Conservation (phyloP, 768 basidiomycete genomes). For the Clitopilus hobsonii region DNA sequence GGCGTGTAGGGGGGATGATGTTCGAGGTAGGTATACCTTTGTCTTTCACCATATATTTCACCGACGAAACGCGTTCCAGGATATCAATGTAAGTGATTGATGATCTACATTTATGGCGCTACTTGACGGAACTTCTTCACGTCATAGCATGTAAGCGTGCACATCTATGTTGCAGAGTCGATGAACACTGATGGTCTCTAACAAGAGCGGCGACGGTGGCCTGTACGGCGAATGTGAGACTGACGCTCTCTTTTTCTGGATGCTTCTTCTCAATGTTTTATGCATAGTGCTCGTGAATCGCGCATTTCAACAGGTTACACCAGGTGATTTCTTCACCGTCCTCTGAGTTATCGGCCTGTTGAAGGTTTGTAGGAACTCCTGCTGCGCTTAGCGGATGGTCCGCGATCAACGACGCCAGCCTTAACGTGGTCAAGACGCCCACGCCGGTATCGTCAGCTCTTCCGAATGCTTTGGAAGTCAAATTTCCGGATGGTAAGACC, state of each 20-base stretch:
- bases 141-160: background rate
- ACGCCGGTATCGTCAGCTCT: slow-evolving; percentile 48
- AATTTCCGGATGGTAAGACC: slow-evolving; percentile 29
- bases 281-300: slow-evolving; percentile 52
- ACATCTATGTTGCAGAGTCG: no score
- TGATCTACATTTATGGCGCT: no score
- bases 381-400: slow-evolving; percentile 46
- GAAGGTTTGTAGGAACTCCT: slow-evolving; percentile 1
- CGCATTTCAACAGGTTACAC: slow-evolving; percentile 57
- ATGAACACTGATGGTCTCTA: background rate
- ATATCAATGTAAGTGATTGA: slow-evolving; percentile 21
- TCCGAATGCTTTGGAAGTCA: slow-evolving; percentile 51
- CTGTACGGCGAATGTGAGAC: slow-evolving; percentile 25
- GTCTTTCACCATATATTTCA: background rate
- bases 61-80: no score
- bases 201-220: slow-evolving; percentile 25
- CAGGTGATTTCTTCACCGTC: no score
- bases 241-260: no score
- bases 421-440: slow-evolving; percentile 43
- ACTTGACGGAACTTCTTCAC: no score
- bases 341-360: no score
- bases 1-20: slow-evolving; percentile 24
- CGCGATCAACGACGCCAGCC: slow-evolving; percentile 32
- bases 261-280: background rate
- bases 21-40: slow-evolving; percentile 13